Base-by-base conservation (phyloP, 257 asterid species). In the Salvia hispanica region DNA sequence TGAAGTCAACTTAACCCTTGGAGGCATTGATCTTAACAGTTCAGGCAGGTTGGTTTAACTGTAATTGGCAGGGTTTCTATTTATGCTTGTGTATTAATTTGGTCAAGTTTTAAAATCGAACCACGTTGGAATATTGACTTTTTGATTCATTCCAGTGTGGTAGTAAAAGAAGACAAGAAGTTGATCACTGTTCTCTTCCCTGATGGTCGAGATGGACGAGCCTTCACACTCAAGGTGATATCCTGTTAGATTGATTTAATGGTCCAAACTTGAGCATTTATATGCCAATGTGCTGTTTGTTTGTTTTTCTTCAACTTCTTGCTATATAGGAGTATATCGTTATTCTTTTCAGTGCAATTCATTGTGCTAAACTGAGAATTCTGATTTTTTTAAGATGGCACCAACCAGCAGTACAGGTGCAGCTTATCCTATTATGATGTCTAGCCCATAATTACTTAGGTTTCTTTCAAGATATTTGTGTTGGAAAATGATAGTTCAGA, bases 11-110 rank as follows among this genome's bases (percentile, higher is more conserved):
- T 82, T 91, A 79, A 94, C 99, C 55, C 99, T 94, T 74, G 99
- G 99, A 71, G 99, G 99, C 72, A 94, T 94, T 75, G 99, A 94
- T 77, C 98, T 94, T 85, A 94, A 91, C 91, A 94, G 99, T 83
- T 94, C 99, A 84, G 99, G 97, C 91, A 94, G 99, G 99, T 94
- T 85, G 87, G 93, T 76, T 59, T 13, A 34, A 66, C 60, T 33
- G 44, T 43, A 11, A 33, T 9, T 48, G 46, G 48, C 28, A 21
- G 65, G 42, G 63, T 53, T 71, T 16, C 39, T 37, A 42, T 70
- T 36, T 75, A 42, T 42, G 40, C 9, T 25, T 66, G 10, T 34
- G 31, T 25, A 18, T 61, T 68, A 33, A 14, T 40, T 43, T 15
- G 50, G 55, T 40, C 14, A 45, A 64, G 25, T 61, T 28, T 47